phyloP scores from a whole-genome alignment of 805 yeast species.

The Candida piceae region DNA sequence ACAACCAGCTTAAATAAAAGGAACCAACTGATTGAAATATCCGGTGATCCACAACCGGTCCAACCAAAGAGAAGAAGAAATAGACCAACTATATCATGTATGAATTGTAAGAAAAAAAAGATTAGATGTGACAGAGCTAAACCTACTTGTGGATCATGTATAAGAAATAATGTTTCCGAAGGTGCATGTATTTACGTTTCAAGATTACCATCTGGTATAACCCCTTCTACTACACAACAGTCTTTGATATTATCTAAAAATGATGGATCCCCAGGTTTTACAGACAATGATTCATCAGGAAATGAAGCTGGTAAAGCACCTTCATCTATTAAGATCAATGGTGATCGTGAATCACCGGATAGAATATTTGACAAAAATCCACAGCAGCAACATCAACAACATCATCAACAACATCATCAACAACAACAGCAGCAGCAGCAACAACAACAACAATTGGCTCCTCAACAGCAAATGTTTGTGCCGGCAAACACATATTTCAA shows the following conservation, averaged over 20 bases:
- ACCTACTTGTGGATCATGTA: conserved; percentile 33
- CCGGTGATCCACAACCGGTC: conserved; percentile 8
- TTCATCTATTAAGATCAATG: too few relatives aligned
- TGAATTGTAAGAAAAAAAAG: conserved; percentile 43
- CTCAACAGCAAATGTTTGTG: background rate
- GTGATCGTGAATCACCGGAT: too few relatives aligned
- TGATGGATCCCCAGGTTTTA: background rate
- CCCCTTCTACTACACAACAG: background rate
- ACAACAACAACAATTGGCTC: background rate
- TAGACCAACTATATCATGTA: conserved; percentile 39
- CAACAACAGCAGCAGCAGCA: conserved; percentile 2
- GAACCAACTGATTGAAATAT: conserved; percentile 14
- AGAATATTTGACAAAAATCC: too few relatives aligned
- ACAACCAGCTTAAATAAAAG: conserved; percentile 15
- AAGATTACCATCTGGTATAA: conserved; percentile 1
- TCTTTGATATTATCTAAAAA: background rate
- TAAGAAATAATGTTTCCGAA: conserved; percentile 14
- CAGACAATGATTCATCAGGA: background rate
- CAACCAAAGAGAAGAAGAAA: conserved; percentile 34
- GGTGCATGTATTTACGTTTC: conserved; percentile 22
- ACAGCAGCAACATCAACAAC: background rate
- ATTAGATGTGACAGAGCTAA: conserved; percentile 37
- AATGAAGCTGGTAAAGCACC: background rate
- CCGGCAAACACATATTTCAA: background rate
- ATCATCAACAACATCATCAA: conserved; percentile 3